Evolutionary conservation across 83 land plant species (phyloP).

Genomic region (Diphasiastrum complanatum): DNA sequence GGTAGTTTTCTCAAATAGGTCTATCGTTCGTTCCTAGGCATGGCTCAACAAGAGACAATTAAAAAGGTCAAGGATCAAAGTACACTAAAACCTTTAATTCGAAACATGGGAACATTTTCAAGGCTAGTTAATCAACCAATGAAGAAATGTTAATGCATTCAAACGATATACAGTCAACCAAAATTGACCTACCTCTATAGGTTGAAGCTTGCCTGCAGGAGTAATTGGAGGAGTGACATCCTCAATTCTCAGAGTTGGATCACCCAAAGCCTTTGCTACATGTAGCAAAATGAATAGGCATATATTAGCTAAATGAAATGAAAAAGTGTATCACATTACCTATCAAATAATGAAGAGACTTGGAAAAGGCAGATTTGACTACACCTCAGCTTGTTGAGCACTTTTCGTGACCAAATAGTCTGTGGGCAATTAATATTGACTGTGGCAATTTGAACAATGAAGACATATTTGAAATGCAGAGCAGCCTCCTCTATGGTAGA

Average conservation of each 20-base stretch:
- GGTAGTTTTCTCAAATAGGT: conserved; percentile 75
- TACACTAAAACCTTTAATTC: background rate
- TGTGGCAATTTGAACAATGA: no score
- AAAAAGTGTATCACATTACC: no score
- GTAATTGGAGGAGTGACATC: conserved; percentile 67
- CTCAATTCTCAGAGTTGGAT: conserved; percentile 63
- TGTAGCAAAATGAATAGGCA: no score
- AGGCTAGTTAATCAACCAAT: background rate
- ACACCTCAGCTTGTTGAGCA: no score
- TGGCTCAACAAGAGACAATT: background rate
- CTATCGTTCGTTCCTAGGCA: conserved; percentile 57
- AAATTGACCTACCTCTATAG: conserved; percentile 53
- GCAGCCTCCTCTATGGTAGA: no score
- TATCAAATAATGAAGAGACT: no score
- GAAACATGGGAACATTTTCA: background rate
- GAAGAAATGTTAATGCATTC: background rate
- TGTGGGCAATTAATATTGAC: no score
- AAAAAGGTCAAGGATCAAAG: background rate
- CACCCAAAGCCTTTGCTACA: conserved; percentile 79
- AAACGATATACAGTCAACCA: background rate
- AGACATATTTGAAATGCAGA: no score
- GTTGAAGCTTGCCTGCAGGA: conserved; percentile 51
- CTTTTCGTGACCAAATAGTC: no score
- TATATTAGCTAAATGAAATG: no score
- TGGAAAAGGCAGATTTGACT: no score